Evolutionary conservation across 106 monocot species (phyloP).

Genomic region (Xerophyta viscosa): DNA sequence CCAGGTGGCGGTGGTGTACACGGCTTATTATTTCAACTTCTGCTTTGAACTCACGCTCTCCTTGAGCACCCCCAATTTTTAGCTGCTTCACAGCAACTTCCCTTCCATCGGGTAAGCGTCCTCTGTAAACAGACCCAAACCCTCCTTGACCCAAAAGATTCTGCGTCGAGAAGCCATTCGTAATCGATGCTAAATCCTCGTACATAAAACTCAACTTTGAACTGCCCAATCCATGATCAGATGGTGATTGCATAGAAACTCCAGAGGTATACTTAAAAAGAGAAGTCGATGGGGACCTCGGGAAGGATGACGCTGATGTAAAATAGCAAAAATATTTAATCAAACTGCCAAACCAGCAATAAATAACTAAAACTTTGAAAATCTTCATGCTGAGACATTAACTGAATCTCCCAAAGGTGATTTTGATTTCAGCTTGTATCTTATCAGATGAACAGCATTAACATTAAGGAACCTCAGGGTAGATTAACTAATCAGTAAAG

Average conservation of each 20-base stretch:
- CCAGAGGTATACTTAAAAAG: conserved; percentile 17
- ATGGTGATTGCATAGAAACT: conserved; percentile 25
- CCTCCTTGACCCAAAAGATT: conserved; percentile 70
- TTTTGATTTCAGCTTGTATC: no score
- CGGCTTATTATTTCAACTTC: conserved; percentile 81
- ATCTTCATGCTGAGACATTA: no score
- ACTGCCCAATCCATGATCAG: conserved; percentile 20
- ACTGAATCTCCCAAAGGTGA: no score
- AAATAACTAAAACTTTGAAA: no score
- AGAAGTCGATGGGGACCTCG: conserved; percentile 25
- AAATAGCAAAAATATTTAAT: no score
- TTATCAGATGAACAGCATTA: no score
- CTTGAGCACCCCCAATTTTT: conserved; percentile 42
- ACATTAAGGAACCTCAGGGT: no score
- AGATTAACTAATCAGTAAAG: no score
- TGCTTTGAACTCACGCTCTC: conserved; percentile 58
- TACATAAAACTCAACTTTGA: conserved; percentile 40
- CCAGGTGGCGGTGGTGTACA: conserved; percentile 67
- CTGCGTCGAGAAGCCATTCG: conserved; percentile 41
- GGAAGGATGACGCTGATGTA: conserved; percentile 24
- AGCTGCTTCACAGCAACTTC: conserved; percentile 69
- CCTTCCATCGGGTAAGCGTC: conserved; percentile 44
- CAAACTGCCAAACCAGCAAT: not conserved
- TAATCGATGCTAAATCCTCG: conserved; percentile 32
- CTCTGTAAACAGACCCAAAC: conserved; percentile 70